Evolutionary conservation across 2,329 filamentous ascomycete genomes (phyloP), one percentile per base, ranked within the genome.

Genomic region (Elsinoe batatas): DNA sequence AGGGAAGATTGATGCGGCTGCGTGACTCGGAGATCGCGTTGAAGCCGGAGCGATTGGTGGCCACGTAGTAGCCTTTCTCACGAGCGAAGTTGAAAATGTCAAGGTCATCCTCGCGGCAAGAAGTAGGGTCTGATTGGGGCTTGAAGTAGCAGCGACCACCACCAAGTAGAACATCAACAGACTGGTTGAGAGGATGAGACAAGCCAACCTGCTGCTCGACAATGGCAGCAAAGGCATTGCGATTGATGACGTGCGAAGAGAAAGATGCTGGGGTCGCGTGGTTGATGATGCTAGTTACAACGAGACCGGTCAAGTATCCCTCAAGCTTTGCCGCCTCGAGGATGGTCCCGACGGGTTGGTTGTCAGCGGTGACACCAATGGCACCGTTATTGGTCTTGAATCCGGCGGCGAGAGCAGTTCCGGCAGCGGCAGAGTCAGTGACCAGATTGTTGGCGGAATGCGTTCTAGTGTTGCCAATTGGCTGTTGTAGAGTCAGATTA

Each of bases 141-240:
- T 70, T 71, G 65, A 72, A 73, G 61, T 69, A 71, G 61, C 71
- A 73, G 35, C 65, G 64, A 15, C 71, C 71, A 12, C 71, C 71
- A 20, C 71, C 71, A 53, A 73, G 59, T n/a, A 73, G 61, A 26
- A 73, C 60, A 57, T 73, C 71, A 20, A 71, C 70, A 13, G 65
- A 64, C 3, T 66, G 64, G 11, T 69, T 68, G n/a, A 73, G 63
- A 1, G 70, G 71, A 56, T 72, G 71, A 15, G 63, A 65, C 53
- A 67, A 65, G n/a, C 71, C 71, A 36, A 73, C 68, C 54, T 71
- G 65, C 15, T 72, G 70, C 32, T 68, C 68, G 2, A 69, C 70
- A 37, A 73, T 72, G 44, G 68, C 65, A 47, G 62, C 63, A 35
- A 70, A 67, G 11, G 63, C 63, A 57, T 71, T 64, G 8, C 70